Evolutionary conservation across 1,284 basidiomycete genomes (phyloP), one percentile per base, ranked within the genome.

Genomic region (Ustilago lituana): DNA sequence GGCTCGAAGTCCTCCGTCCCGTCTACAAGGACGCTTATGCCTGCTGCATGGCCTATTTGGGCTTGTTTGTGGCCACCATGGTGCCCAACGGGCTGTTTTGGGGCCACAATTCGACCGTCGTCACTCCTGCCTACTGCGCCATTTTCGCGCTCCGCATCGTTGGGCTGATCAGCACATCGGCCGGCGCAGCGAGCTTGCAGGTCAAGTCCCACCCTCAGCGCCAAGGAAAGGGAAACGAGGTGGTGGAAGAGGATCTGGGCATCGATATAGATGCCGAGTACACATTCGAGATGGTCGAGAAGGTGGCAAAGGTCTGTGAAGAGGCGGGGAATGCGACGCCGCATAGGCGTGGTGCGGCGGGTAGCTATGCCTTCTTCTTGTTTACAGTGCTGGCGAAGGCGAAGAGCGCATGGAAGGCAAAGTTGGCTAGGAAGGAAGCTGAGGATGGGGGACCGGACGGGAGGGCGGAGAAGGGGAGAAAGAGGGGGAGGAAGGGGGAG

Each of bases 11-110:
- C 5, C 43, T 74, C 2, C 56, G 48, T 5, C 74, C 69, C 9
- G 44, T 76, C 47, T 76, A 76, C 52, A 60, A 58, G 32, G 72
- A 76, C 35, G 65, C 71, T 2, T 76, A 74, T 39, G 68, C 63
- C 0, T 53, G 63, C 32, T 50, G 72, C 32, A 67, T 74, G 51
- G 59, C 68, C 3, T 76, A 76, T 40, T 61, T 76, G n/a, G 63
- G 56, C 11, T 50, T 74, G 5, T 76, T 73, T 40, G 56, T 73
- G 12, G 72, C 73, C 9, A 70, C 55, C 27, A 59, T 74, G 54
- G 62, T 58, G 14, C 66, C 72, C 27, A 60, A 63, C 26, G 60
- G 58, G 1, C 43, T 76, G 19, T 57, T 59, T n/a, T 72, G 54
- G 53, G 59, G 62, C 10, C 66, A 71, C 49, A 76, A 76, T 27